Evolutionary conservation across 1,284 basidiomycete species (phyloP).

Genomic region (Polyporus tsugae): DNA sequence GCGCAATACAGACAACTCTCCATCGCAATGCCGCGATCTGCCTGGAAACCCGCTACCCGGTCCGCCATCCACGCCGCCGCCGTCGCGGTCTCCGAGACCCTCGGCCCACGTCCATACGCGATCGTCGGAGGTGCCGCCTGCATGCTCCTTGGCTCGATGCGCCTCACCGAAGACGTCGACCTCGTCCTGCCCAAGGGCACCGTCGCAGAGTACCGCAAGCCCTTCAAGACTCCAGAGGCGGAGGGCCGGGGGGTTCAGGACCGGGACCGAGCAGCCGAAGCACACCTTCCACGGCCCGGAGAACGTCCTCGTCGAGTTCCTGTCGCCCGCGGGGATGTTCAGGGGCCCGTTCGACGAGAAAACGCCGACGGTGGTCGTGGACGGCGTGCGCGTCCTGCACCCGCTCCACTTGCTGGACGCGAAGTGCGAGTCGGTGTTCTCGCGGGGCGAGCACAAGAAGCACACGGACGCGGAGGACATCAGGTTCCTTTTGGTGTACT

Average conservation of each 20-base stretch:
- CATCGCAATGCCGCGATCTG: background rate
- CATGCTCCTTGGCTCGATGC: slow-evolving; percentile 1
- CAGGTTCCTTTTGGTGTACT: slow-evolving; percentile 12
- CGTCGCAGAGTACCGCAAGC: background rate
- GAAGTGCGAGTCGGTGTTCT: slow-evolving; percentile 9
- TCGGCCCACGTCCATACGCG: slow-evolving; percentile 6
- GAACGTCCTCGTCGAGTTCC: slow-evolving; percentile 4
- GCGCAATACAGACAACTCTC: background rate
- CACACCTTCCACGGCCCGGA: slow-evolving; percentile 10
- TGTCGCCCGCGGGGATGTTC: slow-evolving; percentile 8
- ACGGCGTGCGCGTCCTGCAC: slow-evolving; percentile 16
- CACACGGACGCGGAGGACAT: slow-evolving; percentile 12
- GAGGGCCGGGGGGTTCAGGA: background rate
- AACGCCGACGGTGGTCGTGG: slow-evolving; percentile 6
- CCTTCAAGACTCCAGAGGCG: background rate
- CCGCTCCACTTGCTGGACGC: slow-evolving; percentile 9
- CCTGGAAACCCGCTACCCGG: background rate
- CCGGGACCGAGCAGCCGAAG: slow-evolving; percentile 1
- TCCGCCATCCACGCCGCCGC: slow-evolving; percentile 4
- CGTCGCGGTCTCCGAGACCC: background rate
- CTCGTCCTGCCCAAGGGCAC: slow-evolving; percentile 4
- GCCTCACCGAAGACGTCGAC: slow-evolving; percentile 19
- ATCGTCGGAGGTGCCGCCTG: slow-evolving; percentile 12
- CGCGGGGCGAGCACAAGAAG: slow-evolving; percentile 9
- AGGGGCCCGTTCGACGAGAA: slow-evolving; percentile 3